Base-by-base conservation (phyloP, 768 basidiomycete species). In the Leccinum arenicola region DNA sequence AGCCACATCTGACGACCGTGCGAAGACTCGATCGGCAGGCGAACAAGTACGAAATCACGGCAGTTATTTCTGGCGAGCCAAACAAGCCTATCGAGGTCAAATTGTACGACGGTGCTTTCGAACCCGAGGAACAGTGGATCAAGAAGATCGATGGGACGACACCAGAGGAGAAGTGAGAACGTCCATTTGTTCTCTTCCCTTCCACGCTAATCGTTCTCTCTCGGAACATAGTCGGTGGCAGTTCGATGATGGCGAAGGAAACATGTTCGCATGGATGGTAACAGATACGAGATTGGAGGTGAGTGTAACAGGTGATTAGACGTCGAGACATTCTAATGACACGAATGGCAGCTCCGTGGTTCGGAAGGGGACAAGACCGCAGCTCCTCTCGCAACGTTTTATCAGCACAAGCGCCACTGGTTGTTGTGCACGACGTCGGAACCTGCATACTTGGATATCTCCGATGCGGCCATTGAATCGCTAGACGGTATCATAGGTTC, bases 401-500 rank as follows among this genome's bases (percentile, higher is more conserved):
- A 72, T 57, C 68, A 59, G 47, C 70, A 77, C 61, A 73, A 69
- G 58, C 71, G 78, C 3, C 71, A 70, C 58, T 48, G 74, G 58
- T 58, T 67, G 38, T 66, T 78, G 3, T 68, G 76, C 12, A 64
- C 67, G 53, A 73, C 78, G 63, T 75, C 73, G 35, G 67, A 73
- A 33, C 58, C 71, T 10, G 75, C 76, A 36, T 75, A 73, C 57
- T 49, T 78, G 36, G 76, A 78, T 40, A 60, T 78, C 14, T 69
- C 74, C 45, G 58, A 68, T 33, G 67, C 66, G n/a, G 64, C 70
- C 17, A 21, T 73, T 53, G 69, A 73, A 21, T 72, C 74, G 6
- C 36, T 76, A 47, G 77, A 79, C 53, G 64, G 70, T 9, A 68
- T 78, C 50, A 69, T 77, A 61, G 50, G 77, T 76, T 36, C 19